Conservation (phyloP, 2,329 filamentous ascomycete species). For the Penicillium sp. region DNA sequence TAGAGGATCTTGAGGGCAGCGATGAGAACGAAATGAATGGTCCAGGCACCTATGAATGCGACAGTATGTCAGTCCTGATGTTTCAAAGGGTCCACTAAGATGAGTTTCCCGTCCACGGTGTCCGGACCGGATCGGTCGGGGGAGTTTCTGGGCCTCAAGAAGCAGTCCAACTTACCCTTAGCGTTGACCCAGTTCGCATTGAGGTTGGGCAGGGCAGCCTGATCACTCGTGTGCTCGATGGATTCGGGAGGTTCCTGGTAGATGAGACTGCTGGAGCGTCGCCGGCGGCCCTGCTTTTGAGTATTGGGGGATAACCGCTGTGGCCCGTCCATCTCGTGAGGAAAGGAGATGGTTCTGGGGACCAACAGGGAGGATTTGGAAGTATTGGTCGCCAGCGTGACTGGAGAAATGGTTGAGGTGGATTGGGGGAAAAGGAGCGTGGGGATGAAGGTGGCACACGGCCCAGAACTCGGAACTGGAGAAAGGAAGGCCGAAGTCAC, state of each 20-base stretch:
- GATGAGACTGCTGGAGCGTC: conserved; percentile 96
- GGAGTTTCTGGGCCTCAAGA: not conserved
- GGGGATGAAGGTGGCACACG: conserved; percentile 27
- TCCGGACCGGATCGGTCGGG: conserved; percentile 7
- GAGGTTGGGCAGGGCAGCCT: conserved; percentile 86
- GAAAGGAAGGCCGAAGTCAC: conserved; percentile 13
- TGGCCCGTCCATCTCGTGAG: conserved; percentile 68
- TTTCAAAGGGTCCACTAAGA: conserved; percentile 4
- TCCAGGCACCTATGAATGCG: conserved; percentile 73
- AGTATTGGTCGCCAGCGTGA: conserved; percentile 46
- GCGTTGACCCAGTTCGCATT: conserved; percentile 99
- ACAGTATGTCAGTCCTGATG: conserved; percentile 14
- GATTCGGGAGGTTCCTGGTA: conserved; percentile 97
- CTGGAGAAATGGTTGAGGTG: conserved; percentile 17
- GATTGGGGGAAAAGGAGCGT: conserved; percentile 23
- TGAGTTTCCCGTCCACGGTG: conserved; percentile 9
- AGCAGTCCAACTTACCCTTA: conserved; percentile 65
- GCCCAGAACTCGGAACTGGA: conserved; percentile 20
- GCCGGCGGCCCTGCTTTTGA: conserved; percentile 69
- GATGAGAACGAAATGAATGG: conserved; percentile 93
- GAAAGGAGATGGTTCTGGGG: conserved; percentile 85
- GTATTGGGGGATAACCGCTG: conserved; percentile 54
- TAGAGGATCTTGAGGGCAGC: conserved; percentile 89
- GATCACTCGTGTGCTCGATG: conserved; percentile 94
- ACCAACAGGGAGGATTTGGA: conserved; percentile 93